Conservation (phyloP, 495 filamentous ascomycete species). For the Aspergillus cristatus region DNA sequence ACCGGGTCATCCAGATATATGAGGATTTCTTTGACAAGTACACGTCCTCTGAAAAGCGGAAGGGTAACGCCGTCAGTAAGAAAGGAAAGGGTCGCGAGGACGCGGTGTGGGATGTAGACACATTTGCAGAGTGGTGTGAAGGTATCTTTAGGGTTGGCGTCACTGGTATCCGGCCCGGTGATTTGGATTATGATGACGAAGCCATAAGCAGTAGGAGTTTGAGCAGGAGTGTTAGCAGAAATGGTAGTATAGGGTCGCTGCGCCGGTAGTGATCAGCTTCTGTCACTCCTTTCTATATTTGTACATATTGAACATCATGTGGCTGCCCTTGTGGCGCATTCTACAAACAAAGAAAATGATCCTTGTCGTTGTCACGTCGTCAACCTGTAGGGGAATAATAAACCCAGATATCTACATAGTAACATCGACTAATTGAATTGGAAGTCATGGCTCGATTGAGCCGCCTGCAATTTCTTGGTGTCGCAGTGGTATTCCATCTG, state of each 20-base stretch:
- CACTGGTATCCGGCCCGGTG: conserved; percentile 4
- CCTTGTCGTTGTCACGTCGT: no score
- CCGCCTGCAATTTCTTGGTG: no score
- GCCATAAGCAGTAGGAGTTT: conserved; percentile 4
- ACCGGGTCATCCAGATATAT: conserved; percentile 50
- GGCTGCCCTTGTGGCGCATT: no score
- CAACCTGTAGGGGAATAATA: no score
- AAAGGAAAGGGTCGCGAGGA: conserved; percentile 57
- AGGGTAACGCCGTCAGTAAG: conserved; percentile 36
- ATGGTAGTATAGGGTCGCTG: background rate
- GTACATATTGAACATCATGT: background rate
- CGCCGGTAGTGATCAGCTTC: background rate
- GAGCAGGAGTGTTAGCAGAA: background rate
- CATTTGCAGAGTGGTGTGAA: conserved; percentile 51
- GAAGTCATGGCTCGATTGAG: no score
- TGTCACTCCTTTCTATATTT: background rate
- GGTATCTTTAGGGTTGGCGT: conserved; percentile 47
- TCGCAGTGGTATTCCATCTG: no score
- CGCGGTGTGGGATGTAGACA: conserved; percentile 55
- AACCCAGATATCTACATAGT: no score
- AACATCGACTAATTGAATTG: no score
- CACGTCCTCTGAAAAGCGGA: conserved; percentile 32
- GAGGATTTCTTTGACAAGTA: conserved; percentile 51
- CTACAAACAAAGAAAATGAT: no score
- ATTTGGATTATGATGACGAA: conserved; percentile 5